Evolutionary conservation across 805 yeast genomes (phyloP).

Genomic region (Yamadazyma olivae): DNA sequence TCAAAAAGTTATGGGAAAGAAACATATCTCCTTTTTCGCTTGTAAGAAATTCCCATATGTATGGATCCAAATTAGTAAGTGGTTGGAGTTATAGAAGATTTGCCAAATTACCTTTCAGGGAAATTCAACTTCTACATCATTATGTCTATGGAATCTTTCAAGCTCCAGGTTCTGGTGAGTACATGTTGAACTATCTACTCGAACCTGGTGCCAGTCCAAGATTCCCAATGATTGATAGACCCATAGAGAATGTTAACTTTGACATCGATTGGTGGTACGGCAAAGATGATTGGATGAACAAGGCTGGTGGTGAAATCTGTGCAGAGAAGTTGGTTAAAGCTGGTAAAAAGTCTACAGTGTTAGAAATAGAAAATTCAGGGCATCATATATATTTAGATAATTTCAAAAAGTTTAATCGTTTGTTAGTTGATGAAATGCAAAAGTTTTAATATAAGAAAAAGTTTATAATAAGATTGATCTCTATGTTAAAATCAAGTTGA

Average conservation of each 20-base stretch:
- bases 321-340: slow-evolving; percentile 27
- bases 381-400: slow-evolving; percentile 82
- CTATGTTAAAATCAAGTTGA: slow-evolving; percentile 9
- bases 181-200: slow-evolving; percentile 75
- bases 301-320: slow-evolving; percentile 43
- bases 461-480: not conserved
- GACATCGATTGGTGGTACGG: slow-evolving; percentile 86
- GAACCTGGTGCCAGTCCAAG: slow-evolving; percentile 93
- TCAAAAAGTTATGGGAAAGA: slow-evolving; percentile 76
- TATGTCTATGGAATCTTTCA: slow-evolving; percentile 85
- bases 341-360: slow-evolving; percentile 23
- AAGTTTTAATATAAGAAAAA: slow-evolving; percentile 8
- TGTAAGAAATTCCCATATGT: slow-evolving; percentile 72
- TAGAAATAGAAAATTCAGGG: slow-evolving; percentile 56
- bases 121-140: slow-evolving; percentile 58
- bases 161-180: slow-evolving; percentile 90
- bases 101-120: slow-evolving; percentile 47
- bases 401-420: slow-evolving; percentile 47
- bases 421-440: slow-evolving; percentile 52
- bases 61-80: slow-evolving; percentile 82
- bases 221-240: slow-evolving; percentile 57
- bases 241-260: slow-evolving; percentile 50
- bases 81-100: slow-evolving; percentile 89
- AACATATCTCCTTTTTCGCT: slow-evolving; percentile 83
- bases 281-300: slow-evolving; percentile 64